These are phyloP conservation scores for Endogone sp. DNA, from an alignment of 192 early-diverging fungal species.

Conservation along the genomic window DNA sequence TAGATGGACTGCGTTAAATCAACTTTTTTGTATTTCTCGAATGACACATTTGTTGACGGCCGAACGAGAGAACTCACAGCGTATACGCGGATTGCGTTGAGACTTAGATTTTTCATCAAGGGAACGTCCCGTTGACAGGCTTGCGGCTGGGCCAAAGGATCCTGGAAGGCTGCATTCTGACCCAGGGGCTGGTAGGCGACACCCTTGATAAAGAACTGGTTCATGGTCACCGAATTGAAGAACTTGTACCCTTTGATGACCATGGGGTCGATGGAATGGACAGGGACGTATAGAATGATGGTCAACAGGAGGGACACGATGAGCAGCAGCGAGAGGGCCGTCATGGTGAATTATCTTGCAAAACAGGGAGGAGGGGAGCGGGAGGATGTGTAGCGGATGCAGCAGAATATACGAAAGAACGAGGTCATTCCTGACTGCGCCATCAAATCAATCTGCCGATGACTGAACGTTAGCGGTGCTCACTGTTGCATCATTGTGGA, in stretches of 20 bases:
- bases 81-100: slow-evolving; percentile 73
- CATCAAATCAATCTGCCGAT: too few relatives aligned
- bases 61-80: slow-evolving; percentile 34
- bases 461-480: too few relatives aligned
- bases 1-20: too few relatives aligned
- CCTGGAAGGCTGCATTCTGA: slow-evolving; percentile 32
- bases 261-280: slow-evolving; percentile 51
- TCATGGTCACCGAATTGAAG: slow-evolving; percentile 65
- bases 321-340: too few relatives aligned
- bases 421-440: too few relatives aligned
- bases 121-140: slow-evolving; percentile 60
- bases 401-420: too few relatives aligned
- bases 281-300: too few relatives aligned
- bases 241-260: slow-evolving; percentile 67
- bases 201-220: slow-evolving; percentile 75
- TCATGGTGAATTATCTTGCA: too few relatives aligned
- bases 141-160: slow-evolving; percentile 57
- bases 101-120: slow-evolving; percentile 61
- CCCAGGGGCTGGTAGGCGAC: slow-evolving; percentile 69
- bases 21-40: neutral
- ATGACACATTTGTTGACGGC: neutral
- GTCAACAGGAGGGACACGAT: too few relatives aligned
- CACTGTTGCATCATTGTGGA: too few relatives aligned
- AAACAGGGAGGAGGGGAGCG: too few relatives aligned
- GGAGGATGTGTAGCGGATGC: too few relatives aligned